A percentile compares a stretch with the other conserved stretches of the same genome.
These are phyloP conservation scores for Xylaria sp. DNA, from an alignment of 495 filamentous ascomycete species.

Conservation along the genomic window DNA sequence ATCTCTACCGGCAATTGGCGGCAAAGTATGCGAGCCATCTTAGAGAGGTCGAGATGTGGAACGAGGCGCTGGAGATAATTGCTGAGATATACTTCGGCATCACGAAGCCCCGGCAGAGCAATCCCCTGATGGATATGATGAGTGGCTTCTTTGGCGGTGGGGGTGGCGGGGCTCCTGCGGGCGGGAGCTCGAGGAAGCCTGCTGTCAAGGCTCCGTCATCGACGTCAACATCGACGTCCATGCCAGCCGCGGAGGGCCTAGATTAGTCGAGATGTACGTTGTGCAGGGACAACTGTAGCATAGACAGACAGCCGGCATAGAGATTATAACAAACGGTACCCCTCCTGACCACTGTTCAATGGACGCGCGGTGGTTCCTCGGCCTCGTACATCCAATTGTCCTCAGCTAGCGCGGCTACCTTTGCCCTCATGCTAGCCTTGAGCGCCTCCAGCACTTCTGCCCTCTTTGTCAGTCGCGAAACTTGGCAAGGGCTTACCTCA, in stretches of 20 bases:
- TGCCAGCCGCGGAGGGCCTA: slow-evolving; percentile 59
- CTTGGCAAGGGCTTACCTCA: slow-evolving; percentile 17
- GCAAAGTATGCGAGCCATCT: slow-evolving; percentile 81
- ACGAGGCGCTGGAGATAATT: slow-evolving; percentile 82
- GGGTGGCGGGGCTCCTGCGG: slow-evolving; percentile 55
- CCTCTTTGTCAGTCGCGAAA: slow-evolving; percentile 16
- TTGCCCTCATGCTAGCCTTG: slow-evolving; percentile 71
- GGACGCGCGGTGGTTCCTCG: slow-evolving; percentile 59
- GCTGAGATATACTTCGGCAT: slow-evolving; percentile 99
- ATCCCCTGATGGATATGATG: slow-evolving; percentile 97
- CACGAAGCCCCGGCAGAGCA: slow-evolving; percentile 82
- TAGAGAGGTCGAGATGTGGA: slow-evolving; percentile 76
- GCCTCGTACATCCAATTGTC: slow-evolving; percentile 93
- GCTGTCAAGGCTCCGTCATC: slow-evolving; percentile 52
- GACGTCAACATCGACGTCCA: slow-evolving; percentile 38
- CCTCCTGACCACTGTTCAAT: slow-evolving; percentile 17
- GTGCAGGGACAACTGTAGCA: slow-evolving; percentile 4
- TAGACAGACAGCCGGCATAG: slow-evolving; percentile 23
- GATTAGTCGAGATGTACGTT: slow-evolving; percentile 45
- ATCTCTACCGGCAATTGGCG: slow-evolving; percentile 83
- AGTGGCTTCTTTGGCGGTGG: slow-evolving; percentile 87
- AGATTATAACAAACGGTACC: slow-evolving; percentile 9
- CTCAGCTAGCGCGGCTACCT: slow-evolving; percentile 75
- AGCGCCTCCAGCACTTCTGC: slow-evolving; percentile 76
- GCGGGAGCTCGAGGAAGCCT: slow-evolving; percentile 49